Conservation (phyloP, 768 basidiomycete genomes). For the Mycena crocata region DNA sequence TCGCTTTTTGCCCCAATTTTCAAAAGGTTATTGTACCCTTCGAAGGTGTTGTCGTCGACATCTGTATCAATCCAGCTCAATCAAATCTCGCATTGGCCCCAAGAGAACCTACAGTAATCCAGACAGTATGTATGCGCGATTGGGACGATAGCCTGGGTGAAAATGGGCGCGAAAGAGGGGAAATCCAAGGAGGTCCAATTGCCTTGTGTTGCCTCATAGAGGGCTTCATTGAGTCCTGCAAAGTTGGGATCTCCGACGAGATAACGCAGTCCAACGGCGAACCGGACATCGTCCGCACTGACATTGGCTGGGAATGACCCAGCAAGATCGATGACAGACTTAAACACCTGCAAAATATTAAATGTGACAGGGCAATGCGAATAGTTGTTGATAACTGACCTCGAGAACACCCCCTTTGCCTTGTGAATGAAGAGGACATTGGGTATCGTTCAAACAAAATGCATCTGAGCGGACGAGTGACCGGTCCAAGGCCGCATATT, state of each 20-base stretch:
- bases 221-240: conserved; percentile 9
- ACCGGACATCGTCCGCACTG: conserved; percentile 15
- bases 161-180: neutral
- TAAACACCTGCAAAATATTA: conserved; percentile 8
- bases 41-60: conserved; percentile 23
- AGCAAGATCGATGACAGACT: conserved; percentile 14
- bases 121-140: conserved; percentile 18
- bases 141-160: conserved; percentile 6
- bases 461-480: conserved; percentile 20
- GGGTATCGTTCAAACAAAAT: conserved; percentile 16
- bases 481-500: conserved; percentile 17
- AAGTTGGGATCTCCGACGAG: conserved; percentile 20
- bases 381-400: conserved; percentile 2
- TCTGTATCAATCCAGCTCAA: conserved; percentile 5
- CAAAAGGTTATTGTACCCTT: conserved; percentile 20
- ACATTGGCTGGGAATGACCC: neutral
- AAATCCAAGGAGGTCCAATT: conserved; percentile 15
- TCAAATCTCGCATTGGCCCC: neutral
- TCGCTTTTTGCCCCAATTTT: conserved; percentile 13
- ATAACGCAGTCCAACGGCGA: conserved; percentile 13
- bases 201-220: conserved; percentile 14
- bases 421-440: conserved; percentile 13
- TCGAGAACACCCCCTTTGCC: conserved; percentile 22
- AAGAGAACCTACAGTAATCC: conserved; percentile 16
- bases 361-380: neutral